phyloP scores from a whole-genome alignment of 2,329 filamentous ascomycete species.

The Colletotrichum falcatum region DNA sequence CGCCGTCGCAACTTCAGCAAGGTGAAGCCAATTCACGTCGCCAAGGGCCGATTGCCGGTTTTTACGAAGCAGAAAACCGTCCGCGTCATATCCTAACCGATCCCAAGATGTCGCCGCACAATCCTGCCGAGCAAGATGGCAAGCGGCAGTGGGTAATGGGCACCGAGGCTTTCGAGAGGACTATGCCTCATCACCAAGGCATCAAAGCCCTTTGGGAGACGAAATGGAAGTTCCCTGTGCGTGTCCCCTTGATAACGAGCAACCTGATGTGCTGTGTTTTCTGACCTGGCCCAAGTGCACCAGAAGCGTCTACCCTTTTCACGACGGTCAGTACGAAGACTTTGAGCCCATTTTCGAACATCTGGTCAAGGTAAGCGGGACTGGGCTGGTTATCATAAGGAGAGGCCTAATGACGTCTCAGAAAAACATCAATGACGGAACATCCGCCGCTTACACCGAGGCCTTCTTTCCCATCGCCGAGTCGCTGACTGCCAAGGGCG shows the following conservation, averaged over 20 bases:
- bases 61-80: constrained; percentile 51
- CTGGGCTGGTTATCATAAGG: too few relatives aligned
- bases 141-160: constrained; percentile 58
- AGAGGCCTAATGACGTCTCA: constrained; percentile 40
- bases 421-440: constrained; percentile 73
- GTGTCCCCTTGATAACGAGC: constrained; percentile 42
- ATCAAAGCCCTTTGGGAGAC: constrained; percentile 78
- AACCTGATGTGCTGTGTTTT: not conserved
- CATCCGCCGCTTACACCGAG: constrained; percentile 72
- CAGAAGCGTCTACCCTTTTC: constrained; percentile 79
- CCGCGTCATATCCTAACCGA: constrained; percentile 43
- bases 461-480: constrained; percentile 72
- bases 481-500: constrained; percentile 64
- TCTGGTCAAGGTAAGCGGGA: constrained; percentile 63
- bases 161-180: constrained; percentile 54
- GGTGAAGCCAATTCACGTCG: constrained; percentile 44
- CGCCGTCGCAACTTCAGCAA: constrained; percentile 46
- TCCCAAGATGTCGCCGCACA: constrained; percentile 48
- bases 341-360: constrained; percentile 77
- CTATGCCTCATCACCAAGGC: constrained; percentile 68
- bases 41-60: constrained; percentile 43
- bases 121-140: constrained; percentile 45
- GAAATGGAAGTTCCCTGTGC: constrained; percentile 77
- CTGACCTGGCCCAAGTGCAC: constrained; percentile 55
- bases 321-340: constrained; percentile 76